phyloP scores from a whole-genome alignment of 73 alveolate species.

The Paramecium sonneborni region DNA sequence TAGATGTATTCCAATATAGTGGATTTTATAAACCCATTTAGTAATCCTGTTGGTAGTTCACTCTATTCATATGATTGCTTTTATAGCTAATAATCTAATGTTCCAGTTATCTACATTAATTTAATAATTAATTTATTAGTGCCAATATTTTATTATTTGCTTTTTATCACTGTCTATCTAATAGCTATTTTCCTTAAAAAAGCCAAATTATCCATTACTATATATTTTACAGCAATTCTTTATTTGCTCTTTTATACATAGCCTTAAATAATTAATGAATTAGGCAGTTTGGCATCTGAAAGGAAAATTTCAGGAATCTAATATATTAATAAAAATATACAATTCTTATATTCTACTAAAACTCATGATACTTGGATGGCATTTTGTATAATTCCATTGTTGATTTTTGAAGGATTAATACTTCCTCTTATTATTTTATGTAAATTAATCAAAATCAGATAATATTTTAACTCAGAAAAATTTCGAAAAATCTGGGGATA shows the following conservation, averaged over 20 bases:
- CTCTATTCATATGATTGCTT: constrained; percentile 10
- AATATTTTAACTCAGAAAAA: background rate
- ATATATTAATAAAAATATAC: background rate
- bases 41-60: background rate
- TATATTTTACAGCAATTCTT: background rate
- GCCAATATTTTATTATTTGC: background rate
- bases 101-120: background rate
- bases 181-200: background rate
- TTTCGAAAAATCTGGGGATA: constrained; percentile 17
- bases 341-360: background rate
- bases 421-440: background rate
- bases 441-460: background rate
- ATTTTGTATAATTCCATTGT: background rate
- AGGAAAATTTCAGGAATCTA: background rate
- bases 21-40: background rate
- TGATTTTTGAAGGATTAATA: background rate
- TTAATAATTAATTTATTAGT: background rate
- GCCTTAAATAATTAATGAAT: background rate
- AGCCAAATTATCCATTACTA: background rate
- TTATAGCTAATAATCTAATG: background rate
- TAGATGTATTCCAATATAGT: background rate
- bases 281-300: background rate
- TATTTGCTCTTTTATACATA: background rate
- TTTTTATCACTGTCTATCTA: background rate
- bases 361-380: background rate